Conservation (phyloP, 495 filamentous ascomycete species). For the Trichoderma asperelloides region DNA sequence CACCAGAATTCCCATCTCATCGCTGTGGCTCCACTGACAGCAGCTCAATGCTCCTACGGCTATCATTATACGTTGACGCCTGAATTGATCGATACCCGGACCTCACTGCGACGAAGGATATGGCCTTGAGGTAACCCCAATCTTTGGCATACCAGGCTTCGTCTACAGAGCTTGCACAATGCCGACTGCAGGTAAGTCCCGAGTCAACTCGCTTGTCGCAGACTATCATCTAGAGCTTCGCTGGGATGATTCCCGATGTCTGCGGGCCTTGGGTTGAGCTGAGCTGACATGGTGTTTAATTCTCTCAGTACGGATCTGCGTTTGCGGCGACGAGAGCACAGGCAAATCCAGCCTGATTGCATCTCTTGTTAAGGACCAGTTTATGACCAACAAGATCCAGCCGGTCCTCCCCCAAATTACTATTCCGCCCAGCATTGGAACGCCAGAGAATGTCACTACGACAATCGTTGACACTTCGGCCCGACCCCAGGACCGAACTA, state of each 20-base stretch:
- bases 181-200: neutral
- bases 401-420: conserved; percentile 89
- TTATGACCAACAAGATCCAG: conserved; percentile 89
- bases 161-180: neutral
- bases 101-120: neutral
- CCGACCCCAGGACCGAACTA: conserved; percentile 82
- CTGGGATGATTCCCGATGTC: neutral
- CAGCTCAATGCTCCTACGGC: neutral
- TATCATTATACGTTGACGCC: neutral
- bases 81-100: neutral
- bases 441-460: conserved; percentile 89
- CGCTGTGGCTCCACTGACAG: neutral
- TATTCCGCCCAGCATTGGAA: conserved; percentile 78
- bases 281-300: neutral
- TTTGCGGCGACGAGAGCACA: conserved; percentile 86
- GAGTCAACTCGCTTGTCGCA: neutral
- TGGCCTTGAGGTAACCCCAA: neutral
- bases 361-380: conserved; percentile 85
- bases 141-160: neutral
- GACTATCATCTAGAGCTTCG: neutral
- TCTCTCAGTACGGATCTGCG: conserved; percentile 73
- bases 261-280: neutral
- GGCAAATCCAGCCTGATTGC: conserved; percentile 67
- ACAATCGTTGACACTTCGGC: conserved; percentile 96
- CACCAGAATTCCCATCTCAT: neutral